Evolutionary conservation across 2,329 filamentous ascomycete genomes (phyloP).

Genomic region (Atkinsonella hypoxylon): DNA sequence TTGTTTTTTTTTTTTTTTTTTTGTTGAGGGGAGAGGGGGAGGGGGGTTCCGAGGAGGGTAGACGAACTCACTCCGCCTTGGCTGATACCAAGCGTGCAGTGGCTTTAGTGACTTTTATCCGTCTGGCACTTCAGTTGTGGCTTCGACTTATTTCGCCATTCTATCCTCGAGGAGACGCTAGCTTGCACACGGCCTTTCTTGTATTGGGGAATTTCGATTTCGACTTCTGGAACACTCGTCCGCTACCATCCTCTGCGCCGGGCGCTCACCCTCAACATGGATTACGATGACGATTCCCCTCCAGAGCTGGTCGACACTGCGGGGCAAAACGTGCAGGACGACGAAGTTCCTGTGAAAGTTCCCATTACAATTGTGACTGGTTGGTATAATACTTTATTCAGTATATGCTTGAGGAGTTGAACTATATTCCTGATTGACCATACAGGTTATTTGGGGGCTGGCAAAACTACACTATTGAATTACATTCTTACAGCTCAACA

Average conservation of each 20-base stretch:
- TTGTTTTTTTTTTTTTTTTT: no score
- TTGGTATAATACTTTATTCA: conserved; percentile 16
- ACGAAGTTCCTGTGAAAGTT: conserved; percentile 50
- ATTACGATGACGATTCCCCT: conserved; percentile 54
- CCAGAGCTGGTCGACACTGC: conserved; percentile 47
- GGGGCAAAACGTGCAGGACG: conserved; percentile 21
- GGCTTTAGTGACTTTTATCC: no score
- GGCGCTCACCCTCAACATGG: conserved; percentile 29
- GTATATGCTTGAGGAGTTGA: neutral
- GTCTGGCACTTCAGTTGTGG: neutral
- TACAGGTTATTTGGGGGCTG: conserved; percentile 81
- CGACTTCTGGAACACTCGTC: no score
- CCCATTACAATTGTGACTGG: conserved; percentile 80
- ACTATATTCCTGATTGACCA: neutral
- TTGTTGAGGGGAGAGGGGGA: no score
- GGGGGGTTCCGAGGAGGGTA: no score
- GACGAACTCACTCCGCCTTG: no score
- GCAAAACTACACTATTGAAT: conserved; percentile 90
- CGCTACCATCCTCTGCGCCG: no score
- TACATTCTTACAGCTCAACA: conserved; percentile 92
- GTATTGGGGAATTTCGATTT: no score
- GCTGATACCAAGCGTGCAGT: no score
- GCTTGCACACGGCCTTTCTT: no score
- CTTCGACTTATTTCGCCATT: neutral
- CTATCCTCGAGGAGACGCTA: no score